A percentile compares a stretch with the other conserved stretches of the same genome.
These are phyloP conservation scores for Antarctomyces pellizariae DNA, from an alignment of 495 filamentous ascomycete genomes.

Conservation along the genomic window DNA sequence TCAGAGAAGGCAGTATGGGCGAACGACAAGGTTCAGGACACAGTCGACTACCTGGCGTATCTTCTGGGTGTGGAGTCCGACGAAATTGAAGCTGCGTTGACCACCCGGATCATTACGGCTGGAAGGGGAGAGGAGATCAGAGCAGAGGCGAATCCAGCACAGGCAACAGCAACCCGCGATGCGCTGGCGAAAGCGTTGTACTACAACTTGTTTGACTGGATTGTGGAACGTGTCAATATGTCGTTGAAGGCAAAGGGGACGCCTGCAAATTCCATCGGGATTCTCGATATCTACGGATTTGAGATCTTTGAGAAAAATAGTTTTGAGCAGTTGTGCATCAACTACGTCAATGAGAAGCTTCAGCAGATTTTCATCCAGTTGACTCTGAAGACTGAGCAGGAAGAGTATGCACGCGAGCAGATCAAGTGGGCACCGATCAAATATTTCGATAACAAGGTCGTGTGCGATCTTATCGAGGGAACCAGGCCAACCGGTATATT, in stretches of 20 bases:
- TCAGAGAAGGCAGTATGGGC: slow-evolving; percentile 85
- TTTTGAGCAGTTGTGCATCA: slow-evolving; percentile 98
- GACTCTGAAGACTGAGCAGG: slow-evolving; percentile 89
- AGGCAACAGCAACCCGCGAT: slow-evolving; percentile 84
- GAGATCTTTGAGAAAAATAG: slow-evolving; percentile 99
- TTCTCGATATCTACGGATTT: slow-evolving; percentile 98
- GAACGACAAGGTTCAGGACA: slow-evolving; percentile 59
- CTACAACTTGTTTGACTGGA: slow-evolving; percentile 97
- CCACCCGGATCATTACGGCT: slow-evolving; percentile 73
- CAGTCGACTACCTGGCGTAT: slow-evolving; percentile 85
- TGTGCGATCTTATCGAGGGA: slow-evolving; percentile 92
- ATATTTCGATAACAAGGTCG: slow-evolving; percentile 98
- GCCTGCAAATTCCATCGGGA: slow-evolving; percentile 70
- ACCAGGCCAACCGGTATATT: slow-evolving; percentile 83
- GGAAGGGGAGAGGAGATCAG: slow-evolving; percentile 72
- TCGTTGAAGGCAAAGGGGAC: slow-evolving; percentile 62
- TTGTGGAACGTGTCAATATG: slow-evolving; percentile 76
- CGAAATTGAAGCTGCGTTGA: slow-evolving; percentile 71
- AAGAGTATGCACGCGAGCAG: slow-evolving; percentile 89
- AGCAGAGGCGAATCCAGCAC: slow-evolving; percentile 70
- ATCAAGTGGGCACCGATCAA: slow-evolving; percentile 98
- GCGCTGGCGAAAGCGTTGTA: slow-evolving; percentile 89
- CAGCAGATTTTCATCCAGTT: slow-evolving; percentile 99
- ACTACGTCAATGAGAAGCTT: slow-evolving; percentile 99
- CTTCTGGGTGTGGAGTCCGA: slow-evolving; percentile 68